Evolutionary conservation across 257 asterid species (phyloP).

Genomic region (Nicotiana paniculata): DNA sequence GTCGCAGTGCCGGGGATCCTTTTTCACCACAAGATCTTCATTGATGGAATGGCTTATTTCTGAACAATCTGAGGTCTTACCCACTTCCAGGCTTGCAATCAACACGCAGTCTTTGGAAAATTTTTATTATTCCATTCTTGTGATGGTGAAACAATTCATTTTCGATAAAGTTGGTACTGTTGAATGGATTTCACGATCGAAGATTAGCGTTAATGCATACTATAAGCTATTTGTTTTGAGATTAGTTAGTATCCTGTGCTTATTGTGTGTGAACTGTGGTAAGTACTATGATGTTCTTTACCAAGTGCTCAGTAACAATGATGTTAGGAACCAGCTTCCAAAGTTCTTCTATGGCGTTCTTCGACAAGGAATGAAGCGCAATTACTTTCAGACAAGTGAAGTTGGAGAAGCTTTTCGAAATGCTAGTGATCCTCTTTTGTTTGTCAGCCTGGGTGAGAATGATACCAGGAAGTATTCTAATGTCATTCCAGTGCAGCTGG

Average conservation of each 20-base stretch:
- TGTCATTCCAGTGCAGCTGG: conserved; percentile 31
- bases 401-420: conserved; percentile 38
- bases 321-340: conserved; percentile 26
- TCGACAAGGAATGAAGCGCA: background rate
- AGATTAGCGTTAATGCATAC: conserved; percentile 10
- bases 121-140: conserved; percentile 3
- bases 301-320: background rate
- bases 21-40: conserved; percentile 40
- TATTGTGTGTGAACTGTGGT: conserved; percentile 35
- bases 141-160: conserved; percentile 21
- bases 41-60: conserved; percentile 35
- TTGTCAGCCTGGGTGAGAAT: conserved; percentile 19
- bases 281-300: conserved; percentile 6
- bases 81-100: background rate
- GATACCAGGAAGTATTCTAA: conserved; percentile 12
- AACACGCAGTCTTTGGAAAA: background rate
- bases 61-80: conserved; percentile 14
- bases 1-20: conserved; percentile 26
- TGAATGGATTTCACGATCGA: conserved; percentile 30
- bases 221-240: conserved; percentile 33
- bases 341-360: conserved; percentile 26
- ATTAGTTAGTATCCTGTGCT: conserved; percentile 35
- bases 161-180: background rate
- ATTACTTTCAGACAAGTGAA: background rate
- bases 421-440: conserved; percentile 44